phyloP scores from a whole-genome alignment of 2,329 filamentous ascomycete species.

The Claviceps purpurea region DNA sequence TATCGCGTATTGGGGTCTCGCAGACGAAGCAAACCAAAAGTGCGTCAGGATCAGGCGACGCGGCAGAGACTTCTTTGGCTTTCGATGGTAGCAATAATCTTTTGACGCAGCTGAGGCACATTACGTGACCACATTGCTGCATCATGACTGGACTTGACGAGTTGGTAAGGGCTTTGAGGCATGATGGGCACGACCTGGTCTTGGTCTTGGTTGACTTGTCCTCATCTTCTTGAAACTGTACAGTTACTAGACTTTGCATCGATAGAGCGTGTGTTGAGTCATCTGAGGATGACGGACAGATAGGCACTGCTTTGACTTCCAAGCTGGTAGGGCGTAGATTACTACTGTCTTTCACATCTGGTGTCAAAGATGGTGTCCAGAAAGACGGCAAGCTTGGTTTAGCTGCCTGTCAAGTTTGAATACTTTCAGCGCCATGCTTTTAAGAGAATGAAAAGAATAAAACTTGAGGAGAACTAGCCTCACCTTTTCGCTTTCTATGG shows the following conservation, averaged over 20 bases:
- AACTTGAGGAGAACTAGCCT: not conserved
- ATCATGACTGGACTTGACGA: conserved; percentile 69
- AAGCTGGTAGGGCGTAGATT: conserved; percentile 40
- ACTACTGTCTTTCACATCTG: conserved; percentile 31
- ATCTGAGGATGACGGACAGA: conserved; percentile 62
- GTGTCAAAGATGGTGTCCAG: conserved; percentile 81
- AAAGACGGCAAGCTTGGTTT: conserved; percentile 70
- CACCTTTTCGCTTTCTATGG: conserved; percentile 61
- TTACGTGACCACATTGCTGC: conserved; percentile 81
- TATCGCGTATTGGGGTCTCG: conserved; percentile 56
- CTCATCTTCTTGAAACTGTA: conserved; percentile 64
- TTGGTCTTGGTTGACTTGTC: conserved; percentile 30
- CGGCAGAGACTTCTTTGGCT: conserved; percentile 15
- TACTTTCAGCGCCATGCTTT: conserved; percentile 5
- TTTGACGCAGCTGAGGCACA: conserved; percentile 73
- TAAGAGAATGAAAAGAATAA: not conserved
- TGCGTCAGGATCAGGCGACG: conserved; percentile 31
- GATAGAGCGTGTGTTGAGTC: conserved; percentile 60
- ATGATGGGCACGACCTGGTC: conserved; percentile 60
- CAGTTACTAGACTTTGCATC: conserved; percentile 60
- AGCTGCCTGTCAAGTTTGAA: conserved; percentile 37
- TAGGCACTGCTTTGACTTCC: conserved; percentile 51
- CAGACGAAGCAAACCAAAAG: conserved; percentile 64
- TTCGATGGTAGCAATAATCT: conserved; percentile 60
- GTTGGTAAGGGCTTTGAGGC: conserved; percentile 71